phyloP scores from a whole-genome alignment of 805 yeast genomes.

The Starmerella powellii region DNA sequence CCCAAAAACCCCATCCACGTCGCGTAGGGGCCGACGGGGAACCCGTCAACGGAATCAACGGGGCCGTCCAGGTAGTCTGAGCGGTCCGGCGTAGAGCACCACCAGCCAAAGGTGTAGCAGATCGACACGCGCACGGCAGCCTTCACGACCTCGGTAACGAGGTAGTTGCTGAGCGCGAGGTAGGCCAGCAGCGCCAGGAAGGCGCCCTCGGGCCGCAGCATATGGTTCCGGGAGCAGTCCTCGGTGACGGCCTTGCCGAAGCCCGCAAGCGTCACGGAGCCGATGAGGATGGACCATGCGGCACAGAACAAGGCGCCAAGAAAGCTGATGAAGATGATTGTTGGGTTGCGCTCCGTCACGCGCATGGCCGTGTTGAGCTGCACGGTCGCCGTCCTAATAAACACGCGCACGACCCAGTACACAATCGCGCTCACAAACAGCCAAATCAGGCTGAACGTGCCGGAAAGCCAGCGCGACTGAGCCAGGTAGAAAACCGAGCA shows the following conservation, averaged over 20 bases:
- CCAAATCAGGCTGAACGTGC: conserved; percentile 58
- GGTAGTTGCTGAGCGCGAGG: conserved; percentile 72
- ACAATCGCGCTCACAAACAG: conserved; percentile 52
- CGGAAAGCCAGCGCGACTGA: conserved; percentile 64
- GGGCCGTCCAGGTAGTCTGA: neutral
- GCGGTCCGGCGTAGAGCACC: conserved; percentile 67
- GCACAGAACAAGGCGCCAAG: conserved; percentile 50
- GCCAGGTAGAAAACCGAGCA: conserved; percentile 65
- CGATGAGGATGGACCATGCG: conserved; percentile 53
- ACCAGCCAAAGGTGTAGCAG: conserved; percentile 76
- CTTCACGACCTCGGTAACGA: conserved; percentile 68
- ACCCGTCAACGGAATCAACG: conserved; percentile 31
- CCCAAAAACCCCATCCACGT: conserved; percentile 38
- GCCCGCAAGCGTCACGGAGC: conserved; percentile 57
- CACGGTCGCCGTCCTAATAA: conserved; percentile 66
- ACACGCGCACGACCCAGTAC: conserved; percentile 56
- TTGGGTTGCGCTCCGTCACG: conserved; percentile 62
- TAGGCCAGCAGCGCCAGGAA: conserved; percentile 60
- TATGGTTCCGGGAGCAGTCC: conserved; percentile 36
- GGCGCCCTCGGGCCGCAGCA: conserved; percentile 29
- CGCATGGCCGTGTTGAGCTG: conserved; percentile 61
- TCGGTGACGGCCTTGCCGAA: conserved; percentile 54
- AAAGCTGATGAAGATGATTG: conserved; percentile 48
- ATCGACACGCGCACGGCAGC: conserved; percentile 71
- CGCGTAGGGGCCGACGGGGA: conserved; percentile 2